Conservation (phyloP, 2,329 filamentous ascomycete species). For the Xylaria hypoxylon region DNA sequence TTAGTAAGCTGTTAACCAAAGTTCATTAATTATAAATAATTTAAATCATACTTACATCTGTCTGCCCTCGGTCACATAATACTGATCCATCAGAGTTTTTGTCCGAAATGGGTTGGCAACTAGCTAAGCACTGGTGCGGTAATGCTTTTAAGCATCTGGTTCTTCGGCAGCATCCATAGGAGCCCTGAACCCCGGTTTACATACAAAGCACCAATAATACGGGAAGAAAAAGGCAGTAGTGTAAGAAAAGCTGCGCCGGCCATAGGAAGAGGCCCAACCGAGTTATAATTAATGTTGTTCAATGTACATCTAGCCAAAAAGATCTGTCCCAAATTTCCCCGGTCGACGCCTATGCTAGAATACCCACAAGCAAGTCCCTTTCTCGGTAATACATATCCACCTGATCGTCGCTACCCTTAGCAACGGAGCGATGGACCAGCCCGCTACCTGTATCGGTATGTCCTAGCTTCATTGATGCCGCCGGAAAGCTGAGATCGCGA, state of each 20-base stretch:
- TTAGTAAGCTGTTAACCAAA: too few relatives aligned
- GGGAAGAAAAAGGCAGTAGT: too few relatives aligned
- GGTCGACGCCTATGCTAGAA: conserved; percentile 34
- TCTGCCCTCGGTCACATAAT: too few relatives aligned
- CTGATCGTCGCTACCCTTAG: conserved; percentile 8
- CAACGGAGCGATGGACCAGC: conserved; percentile 11
- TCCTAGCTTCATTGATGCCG: background rate
- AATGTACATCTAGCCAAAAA: conserved; percentile 37
- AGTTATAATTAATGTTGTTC: conserved; percentile 27
- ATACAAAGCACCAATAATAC: too few relatives aligned
- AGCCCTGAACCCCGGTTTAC: too few relatives aligned
- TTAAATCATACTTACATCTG: too few relatives aligned
- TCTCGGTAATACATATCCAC: conserved; percentile 17
- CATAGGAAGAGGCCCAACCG: background rate
- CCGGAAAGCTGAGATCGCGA: conserved; percentile 1
- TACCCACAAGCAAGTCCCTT: conserved; percentile 19
- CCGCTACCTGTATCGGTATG: background rate
- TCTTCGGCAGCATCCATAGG: too few relatives aligned
- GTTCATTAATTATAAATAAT: too few relatives aligned
- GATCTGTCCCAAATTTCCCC: conserved; percentile 28
- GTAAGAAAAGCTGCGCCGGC: background rate
- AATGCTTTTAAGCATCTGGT: too few relatives aligned
- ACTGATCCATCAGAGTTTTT: too few relatives aligned
- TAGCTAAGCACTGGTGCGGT: too few relatives aligned
- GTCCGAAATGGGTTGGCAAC: too few relatives aligned